These are phyloP conservation scores for Wilhelminamyces savonicus DNA, from an alignment of 805 yeast species.

Conservation along the genomic window DNA sequence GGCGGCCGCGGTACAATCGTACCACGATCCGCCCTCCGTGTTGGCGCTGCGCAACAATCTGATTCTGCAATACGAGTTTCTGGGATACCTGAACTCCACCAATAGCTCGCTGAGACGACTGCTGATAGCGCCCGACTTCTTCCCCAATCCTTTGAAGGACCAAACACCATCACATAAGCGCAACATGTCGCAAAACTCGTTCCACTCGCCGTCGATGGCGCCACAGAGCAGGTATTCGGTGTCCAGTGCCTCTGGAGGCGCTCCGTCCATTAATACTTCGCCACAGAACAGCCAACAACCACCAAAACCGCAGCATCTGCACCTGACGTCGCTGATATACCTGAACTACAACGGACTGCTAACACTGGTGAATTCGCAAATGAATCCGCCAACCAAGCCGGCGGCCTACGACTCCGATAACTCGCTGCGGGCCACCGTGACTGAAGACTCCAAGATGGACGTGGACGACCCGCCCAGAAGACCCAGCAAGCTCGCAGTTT, in stretches of 20 bases:
- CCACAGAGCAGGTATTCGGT: conserved; percentile 19
- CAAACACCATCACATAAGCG: conserved; percentile 15
- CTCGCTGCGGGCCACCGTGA: no score
- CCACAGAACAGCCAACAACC: no score
- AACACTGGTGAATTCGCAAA: no score
- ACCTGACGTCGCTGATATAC: no score
- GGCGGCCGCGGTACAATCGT: conserved; percentile 18
- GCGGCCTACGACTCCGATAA: no score
- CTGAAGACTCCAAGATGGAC: no score
- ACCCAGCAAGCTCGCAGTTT: no score
- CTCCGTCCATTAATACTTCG: no score
- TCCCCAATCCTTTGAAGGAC: conserved; percentile 29
- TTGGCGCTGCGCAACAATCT: conserved; percentile 35
- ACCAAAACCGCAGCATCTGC: no score
- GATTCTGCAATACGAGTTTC: conserved; percentile 24
- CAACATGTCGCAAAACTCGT: conserved; percentile 23
- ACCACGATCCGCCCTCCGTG: conserved; percentile 24
- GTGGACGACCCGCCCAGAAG: no score
- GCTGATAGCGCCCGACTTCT: conserved; percentile 37
- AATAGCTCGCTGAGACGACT: conserved; percentile 31
- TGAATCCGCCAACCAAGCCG: no score
- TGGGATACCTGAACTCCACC: conserved; percentile 14
- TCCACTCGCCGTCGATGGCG: conserved; percentile 21
- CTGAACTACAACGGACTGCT: no score
- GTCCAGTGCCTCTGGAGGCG: conserved; percentile 7